Evolutionary conservation across 23 red algal species (phyloP), one percentile per base, ranked within the genome.

Genomic region (Pyropia yezoensis): DNA sequence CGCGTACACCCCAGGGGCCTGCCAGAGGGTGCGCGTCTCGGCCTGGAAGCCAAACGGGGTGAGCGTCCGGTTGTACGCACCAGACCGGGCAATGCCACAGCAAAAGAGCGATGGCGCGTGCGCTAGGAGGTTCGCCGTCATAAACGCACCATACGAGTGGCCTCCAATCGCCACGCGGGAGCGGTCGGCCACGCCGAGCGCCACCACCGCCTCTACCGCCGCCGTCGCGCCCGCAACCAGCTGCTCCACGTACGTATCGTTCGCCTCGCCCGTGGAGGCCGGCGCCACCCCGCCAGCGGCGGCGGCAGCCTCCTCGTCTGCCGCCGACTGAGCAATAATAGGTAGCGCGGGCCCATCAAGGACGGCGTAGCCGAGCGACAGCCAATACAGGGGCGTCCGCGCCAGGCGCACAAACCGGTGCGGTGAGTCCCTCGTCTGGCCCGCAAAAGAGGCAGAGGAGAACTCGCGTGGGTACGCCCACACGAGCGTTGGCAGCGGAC

Each of bases 391-490:
- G 2, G 91, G 91, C 18, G 83, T 80, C 21, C 91, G 58, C 14
- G 83, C 84, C 16, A 96, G 69, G 0, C 74, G 68, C 24, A 85
- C 75, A 63, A 96, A 96, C n/a, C 91, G 63, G 21, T 75, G 77
- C 39, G 91, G 91, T 22, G 91, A 96, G 61, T 88, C 91, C 39
- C 78, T 64, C 18, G 71, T 83, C 34, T 96, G 91, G 15, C 83
- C 77, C 50, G 91, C 91, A 65, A 73, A 79, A 4, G 77, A 67
- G 2, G 69, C 69, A n/a, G 74, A 82, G 47, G 74, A 68, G 52
- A 80, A 96, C 71, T 96, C 91, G 25, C 83, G 77, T 34, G 91
- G 91, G 63, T 96, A 96, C 57, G 91, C 91, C 91, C 91, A 96
- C 28, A 96, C 70, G 60, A 96, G 85, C 66, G 79, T 65, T 52